These are phyloP conservation scores for Boletus vinaceobasis DNA, from an alignment of 768 basidiomycete genomes.

Conservation along the genomic window DNA sequence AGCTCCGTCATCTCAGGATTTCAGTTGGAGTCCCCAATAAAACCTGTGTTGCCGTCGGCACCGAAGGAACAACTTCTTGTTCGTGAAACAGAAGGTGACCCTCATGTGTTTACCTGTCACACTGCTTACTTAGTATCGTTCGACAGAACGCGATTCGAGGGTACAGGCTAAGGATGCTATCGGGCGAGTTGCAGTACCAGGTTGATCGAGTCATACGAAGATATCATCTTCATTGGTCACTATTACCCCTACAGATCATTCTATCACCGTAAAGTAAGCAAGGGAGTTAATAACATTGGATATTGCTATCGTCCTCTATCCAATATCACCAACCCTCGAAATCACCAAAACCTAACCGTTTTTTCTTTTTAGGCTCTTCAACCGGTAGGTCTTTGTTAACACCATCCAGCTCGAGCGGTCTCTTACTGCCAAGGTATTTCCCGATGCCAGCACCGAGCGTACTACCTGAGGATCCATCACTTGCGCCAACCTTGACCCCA, in stretches of 20 bases:
- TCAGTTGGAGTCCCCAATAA: conserved; percentile 31
- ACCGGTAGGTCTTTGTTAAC: conserved; percentile 5
- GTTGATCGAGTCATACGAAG: conserved; percentile 13
- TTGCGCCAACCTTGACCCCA: conserved; percentile 72
- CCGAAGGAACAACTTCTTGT: conserved; percentile 46
- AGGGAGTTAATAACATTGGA: not conserved
- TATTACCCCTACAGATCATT: conserved; percentile 9
- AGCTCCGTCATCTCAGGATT: not conserved
- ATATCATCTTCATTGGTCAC: not conserved
- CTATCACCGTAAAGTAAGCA: conserved; percentile 10
- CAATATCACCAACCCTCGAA: conserved; percentile 72
- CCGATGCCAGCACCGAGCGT: conserved; percentile 54
- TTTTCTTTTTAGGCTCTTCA: conserved; percentile 72
- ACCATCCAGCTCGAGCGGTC: conserved; percentile 35
- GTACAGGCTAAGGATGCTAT: not conserved
- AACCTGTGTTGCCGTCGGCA: conserved; percentile 49
- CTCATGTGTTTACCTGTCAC: not conserved
- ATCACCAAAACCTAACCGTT: conserved; percentile 86
- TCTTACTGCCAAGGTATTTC: conserved; percentile 68
- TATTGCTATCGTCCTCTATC: not conserved
- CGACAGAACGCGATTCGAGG: conserved; percentile 1
- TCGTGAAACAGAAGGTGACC: conserved; percentile 32
- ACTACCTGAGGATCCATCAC: conserved; percentile 33
- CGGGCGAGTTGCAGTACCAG: conserved; percentile 19
- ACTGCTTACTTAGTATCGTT: conserved; percentile 1